phyloP scores from a whole-genome alignment of 176 grass and related monocot genomes.

The Dendrocalamus sinicus region DNA sequence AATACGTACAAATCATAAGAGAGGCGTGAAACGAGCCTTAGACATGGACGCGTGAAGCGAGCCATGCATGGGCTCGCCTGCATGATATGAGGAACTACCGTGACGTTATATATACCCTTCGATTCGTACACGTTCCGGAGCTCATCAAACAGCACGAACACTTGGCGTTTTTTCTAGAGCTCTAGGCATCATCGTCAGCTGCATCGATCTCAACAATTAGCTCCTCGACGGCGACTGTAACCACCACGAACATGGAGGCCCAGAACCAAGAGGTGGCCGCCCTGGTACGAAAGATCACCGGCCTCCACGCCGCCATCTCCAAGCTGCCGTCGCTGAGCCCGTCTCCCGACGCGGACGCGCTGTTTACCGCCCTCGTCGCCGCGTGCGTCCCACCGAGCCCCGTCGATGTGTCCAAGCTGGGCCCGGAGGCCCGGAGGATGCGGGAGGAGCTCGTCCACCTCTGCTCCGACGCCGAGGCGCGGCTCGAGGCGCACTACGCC shows the following conservation, averaged over 20 bases:
- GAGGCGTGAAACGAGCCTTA: conserved; percentile 4
- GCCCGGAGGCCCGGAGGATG: conserved; percentile 40
- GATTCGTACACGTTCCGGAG: neutral
- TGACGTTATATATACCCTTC: neutral
- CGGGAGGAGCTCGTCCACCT: conserved; percentile 30
- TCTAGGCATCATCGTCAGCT: conserved; percentile 9
- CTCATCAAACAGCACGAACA: neutral
- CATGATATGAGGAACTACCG: neutral
- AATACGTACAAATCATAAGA: neutral
- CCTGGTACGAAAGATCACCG: conserved; percentile 47
- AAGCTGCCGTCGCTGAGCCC: conserved; percentile 53
- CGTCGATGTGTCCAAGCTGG: conserved; percentile 46
- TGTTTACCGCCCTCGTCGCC: conserved; percentile 59
- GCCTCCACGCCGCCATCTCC: conserved; percentile 39
- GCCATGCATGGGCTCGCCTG: neutral
- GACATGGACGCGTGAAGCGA: neutral
- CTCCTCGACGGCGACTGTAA: neutral
- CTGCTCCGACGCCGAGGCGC: conserved; percentile 41
- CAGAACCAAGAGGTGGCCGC: conserved; percentile 27
- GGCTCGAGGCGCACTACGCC: conserved; percentile 51
- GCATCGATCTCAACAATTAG: conserved; percentile 43
- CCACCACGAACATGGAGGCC: conserved; percentile 36
- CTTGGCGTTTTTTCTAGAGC: neutral
- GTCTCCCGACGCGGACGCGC: conserved; percentile 37
- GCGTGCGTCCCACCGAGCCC: conserved; percentile 39